Evolutionary conservation across 345 rosid genomes (phyloP), one percentile per base, ranked within the genome.

Genomic region (Turnera subulata): DNA sequence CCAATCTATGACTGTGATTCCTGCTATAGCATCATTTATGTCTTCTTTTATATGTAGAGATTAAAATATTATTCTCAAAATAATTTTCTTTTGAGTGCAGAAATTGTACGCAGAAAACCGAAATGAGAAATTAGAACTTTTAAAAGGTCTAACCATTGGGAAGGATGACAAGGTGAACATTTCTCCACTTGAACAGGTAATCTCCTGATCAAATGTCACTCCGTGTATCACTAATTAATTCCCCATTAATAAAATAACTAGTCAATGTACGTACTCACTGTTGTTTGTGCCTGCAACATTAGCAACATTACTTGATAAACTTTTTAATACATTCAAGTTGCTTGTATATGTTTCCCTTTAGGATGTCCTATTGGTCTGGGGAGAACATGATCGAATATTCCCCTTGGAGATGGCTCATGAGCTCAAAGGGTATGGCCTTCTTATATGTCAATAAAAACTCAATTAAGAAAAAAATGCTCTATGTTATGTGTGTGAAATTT

Each of bases 291-390:
- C n/a, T n/a, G n/a, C n/a, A n/a, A n/a, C n/a, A n/a, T n/a, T n/a
- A n/a, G n/a, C n/a, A n/a, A n/a, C n/a, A n/a, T n/a, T n/a, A n/a
- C n/a, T n/a, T n/a, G n/a, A 11, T 22, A 56, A 29, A 29, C 35
- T 11, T 40, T 61, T 11, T 10, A 18, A 11, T 38, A 8, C 13
- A n/a, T 16, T 22, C 11, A 13, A 29, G 35, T 8, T 29, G 35
- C 8, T 4, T 29, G 11, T 21, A 7, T 1, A 15, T 21, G 7
- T 17, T n/a, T 26, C 58, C n/a, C n/a, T n/a, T n/a, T n/a, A 92
- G 98, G 88, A 86, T 47, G 88, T 84, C 6, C 50, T 89, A 54
- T 16, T 92, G 38, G 49, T 92, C 0, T 92, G 98, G 98, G 98
- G 98, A 72, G 87, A 82, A 12, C 60, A 79, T 20, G 96, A 89